phyloP scores from a whole-genome alignment of 2,329 filamentous ascomycete species.

The Tolypocladium tropicale region DNA sequence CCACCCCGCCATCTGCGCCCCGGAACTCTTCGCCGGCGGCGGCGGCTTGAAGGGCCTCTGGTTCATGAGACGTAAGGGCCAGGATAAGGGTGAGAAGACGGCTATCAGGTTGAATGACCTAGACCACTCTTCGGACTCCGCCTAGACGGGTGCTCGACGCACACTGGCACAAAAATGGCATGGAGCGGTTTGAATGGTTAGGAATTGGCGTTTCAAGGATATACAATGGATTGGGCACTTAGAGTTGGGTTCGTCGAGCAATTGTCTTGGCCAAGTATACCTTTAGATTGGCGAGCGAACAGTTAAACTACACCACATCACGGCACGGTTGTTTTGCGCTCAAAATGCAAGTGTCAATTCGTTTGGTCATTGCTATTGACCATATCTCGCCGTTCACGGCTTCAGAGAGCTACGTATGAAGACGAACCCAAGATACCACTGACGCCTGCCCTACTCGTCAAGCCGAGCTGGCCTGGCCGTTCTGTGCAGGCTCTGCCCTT shows the following conservation, averaged over 20 bases:
- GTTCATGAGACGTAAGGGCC: constrained; percentile 7
- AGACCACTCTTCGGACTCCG: not conserved
- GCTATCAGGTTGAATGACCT: not conserved
- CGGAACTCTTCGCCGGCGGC: constrained; percentile 14
- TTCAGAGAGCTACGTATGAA: constrained; percentile 1
- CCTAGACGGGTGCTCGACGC: not conserved
- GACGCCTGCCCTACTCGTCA: not conserved
- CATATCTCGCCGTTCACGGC: not conserved
- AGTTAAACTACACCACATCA: not conserved
- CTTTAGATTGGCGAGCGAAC: not conserved
- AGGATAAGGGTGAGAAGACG: not conserved
- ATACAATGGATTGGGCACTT: not conserved
- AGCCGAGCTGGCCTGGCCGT: not conserved
- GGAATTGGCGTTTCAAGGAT: not conserved
- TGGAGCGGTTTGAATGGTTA: too few species aligned
- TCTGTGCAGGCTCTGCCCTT: not conserved
- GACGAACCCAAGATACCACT: not conserved
- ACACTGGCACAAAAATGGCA: not conserved
- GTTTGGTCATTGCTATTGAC: not conserved
- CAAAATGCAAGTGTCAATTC: not conserved
- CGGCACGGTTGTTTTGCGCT: not conserved
- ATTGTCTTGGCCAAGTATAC: not conserved
- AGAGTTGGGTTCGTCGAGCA: not conserved
- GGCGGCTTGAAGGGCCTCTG: constrained; percentile 16
- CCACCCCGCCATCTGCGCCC: constrained; percentile 16